Percentiles rank a stretch among this genome's conserved stretches.
phyloP scores from a whole-genome alignment of 306 rosid genomes.

The Vigna trinervia region DNA sequence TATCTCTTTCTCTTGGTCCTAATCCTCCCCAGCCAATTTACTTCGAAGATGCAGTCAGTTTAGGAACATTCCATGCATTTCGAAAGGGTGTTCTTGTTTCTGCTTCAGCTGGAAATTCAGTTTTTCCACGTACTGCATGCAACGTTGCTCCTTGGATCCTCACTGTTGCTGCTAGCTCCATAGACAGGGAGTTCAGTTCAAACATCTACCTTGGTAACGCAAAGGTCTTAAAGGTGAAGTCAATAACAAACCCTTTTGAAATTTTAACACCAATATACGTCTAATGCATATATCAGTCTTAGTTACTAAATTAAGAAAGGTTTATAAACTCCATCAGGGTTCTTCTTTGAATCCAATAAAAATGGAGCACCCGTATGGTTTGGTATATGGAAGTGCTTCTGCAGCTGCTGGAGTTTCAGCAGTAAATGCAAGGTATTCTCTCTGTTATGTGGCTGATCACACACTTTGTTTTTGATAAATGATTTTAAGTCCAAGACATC shows the following conservation, averaged over 20 bases:
- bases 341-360: conserved; percentile 67
- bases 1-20: conserved; percentile 79
- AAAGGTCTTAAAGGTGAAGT: conserved; percentile 63
- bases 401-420: conserved; percentile 60
- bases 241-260: neutral
- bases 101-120: conserved; percentile 76
- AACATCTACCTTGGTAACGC: conserved; percentile 65
- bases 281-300: neutral
- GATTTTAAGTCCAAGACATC: conserved; percentile 13
- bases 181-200: conserved; percentile 69
- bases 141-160: conserved; percentile 86
- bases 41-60: conserved; percentile 54
- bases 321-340: conserved; percentile 54
- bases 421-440: conserved; percentile 68
- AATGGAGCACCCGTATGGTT: conserved; percentile 54
- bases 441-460: conserved; percentile 1
- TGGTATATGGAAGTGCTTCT: conserved; percentile 65
- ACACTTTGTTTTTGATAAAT: conserved; percentile 16
- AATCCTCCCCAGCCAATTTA: conserved; percentile 60
- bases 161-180: conserved; percentile 75
- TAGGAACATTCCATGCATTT: conserved; percentile 79
- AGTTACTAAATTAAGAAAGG: conserved; percentile 4
- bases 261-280: neutral
- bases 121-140: conserved; percentile 66
- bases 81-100: conserved; percentile 70